These are phyloP conservation scores for Aspergillus melleus DNA, from an alignment of 2,329 filamentous ascomycete genomes.

Conservation along the genomic window DNA sequence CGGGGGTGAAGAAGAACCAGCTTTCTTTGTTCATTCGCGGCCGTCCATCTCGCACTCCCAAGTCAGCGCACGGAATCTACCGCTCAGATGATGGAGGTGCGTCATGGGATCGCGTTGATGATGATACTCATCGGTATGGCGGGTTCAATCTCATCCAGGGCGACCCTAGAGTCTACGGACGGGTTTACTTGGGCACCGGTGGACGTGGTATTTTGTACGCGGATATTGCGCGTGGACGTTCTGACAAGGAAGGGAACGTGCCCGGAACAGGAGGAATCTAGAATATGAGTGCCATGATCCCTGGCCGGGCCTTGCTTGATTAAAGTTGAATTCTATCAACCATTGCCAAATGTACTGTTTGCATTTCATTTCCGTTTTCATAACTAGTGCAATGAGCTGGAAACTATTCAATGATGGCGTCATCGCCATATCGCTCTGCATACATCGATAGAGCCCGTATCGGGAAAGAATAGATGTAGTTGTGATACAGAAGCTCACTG, in stretches of 20 bases:
- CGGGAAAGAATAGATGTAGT: conserved; percentile 8
- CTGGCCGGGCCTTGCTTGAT: too few species aligned
- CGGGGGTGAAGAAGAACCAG: background rate
- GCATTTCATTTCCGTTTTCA: background rate
- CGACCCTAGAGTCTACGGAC: conserved; percentile 16
- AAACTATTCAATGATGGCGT: background rate
- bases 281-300: too few species aligned
- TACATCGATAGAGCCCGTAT: conserved; percentile 7
- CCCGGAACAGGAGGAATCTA: background rate
- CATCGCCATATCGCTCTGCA: background rate
- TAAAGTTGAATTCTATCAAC: too few species aligned
- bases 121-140: conserved; percentile 15
- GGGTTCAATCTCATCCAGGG: conserved; percentile 14
- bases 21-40: conserved; percentile 4
- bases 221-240: conserved; percentile 6
- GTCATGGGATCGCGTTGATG: conserved; percentile 15
- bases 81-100: conserved; percentile 15
- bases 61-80: conserved; percentile 10
- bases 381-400: too few species aligned
- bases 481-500: conserved; percentile 7
- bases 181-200: conserved; percentile 17
- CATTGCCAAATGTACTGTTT: background rate
- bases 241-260: background rate
- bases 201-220: conserved; percentile 14
- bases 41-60: background rate